A percentile compares a stretch with the other conserved stretches of the same genome.
Conservation (phyloP, 768 basidiomycete species). For the Podaxis sp. region DNA sequence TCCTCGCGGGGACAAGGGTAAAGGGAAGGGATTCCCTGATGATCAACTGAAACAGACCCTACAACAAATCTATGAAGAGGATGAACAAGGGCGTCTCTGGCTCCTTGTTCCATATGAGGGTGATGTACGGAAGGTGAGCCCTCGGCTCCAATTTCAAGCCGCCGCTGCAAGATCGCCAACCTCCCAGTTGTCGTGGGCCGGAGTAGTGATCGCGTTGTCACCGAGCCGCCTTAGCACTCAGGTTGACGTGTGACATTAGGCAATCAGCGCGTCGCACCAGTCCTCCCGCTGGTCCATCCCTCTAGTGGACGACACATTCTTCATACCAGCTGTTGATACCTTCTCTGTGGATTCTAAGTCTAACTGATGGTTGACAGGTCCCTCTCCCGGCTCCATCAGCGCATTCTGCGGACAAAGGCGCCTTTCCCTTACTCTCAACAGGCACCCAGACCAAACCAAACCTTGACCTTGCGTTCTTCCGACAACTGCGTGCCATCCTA, state of each 20-base stretch:
- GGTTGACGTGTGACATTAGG: too few species aligned
- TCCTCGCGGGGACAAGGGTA: conserved; percentile 17
- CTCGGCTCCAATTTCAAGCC: neutral
- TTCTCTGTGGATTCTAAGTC: neutral
- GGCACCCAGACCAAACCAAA: conserved; percentile 51
- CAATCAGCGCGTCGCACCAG: too few species aligned
- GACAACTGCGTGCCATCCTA: conserved; percentile 72
- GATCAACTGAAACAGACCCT: conserved; percentile 47
- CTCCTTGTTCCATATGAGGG: conserved; percentile 69
- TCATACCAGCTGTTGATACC: neutral
- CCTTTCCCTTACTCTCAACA: conserved; percentile 60
- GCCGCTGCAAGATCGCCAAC: too few species aligned
- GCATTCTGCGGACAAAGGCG: conserved; percentile 51
- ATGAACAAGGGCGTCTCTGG: conserved; percentile 48
- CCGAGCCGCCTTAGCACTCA: too few species aligned
- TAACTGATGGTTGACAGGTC: conserved; percentile 28
- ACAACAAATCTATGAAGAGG: conserved; percentile 62
- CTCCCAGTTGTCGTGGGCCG: neutral
- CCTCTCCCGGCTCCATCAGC: conserved; percentile 45
- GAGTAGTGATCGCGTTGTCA: too few species aligned
- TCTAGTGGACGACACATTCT: too few species aligned
- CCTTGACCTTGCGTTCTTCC: conserved; percentile 66
- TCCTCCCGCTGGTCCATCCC: too few species aligned
- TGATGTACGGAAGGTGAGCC: conserved; percentile 57
- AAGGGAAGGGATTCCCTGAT: conserved; percentile 26